These are phyloP conservation scores for Cladosporium sphaerospermum DNA, from an alignment of 2,329 filamentous ascomycete genomes.

Conservation along the genomic window DNA sequence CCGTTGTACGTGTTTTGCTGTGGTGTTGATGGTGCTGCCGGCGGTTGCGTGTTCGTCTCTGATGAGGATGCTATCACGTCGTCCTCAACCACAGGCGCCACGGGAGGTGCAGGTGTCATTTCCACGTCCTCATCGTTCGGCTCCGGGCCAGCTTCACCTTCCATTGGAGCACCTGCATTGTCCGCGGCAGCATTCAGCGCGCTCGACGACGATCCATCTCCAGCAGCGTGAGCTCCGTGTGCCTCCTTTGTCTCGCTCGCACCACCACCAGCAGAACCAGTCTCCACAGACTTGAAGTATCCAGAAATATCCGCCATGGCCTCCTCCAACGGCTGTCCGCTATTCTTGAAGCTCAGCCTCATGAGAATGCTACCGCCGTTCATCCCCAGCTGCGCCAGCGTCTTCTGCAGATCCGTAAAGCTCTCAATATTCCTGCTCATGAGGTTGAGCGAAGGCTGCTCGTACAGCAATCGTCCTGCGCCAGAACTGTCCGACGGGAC, in stretches of 20 bases:
- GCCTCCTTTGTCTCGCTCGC: conserved; percentile 16
- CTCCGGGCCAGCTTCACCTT: conserved; percentile 21
- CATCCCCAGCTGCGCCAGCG: conserved; percentile 76
- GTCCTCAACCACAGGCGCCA: conserved; percentile 18
- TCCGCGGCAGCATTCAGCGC: conserved; percentile 20
- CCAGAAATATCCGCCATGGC: conserved; percentile 75
- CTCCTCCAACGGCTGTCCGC: conserved; percentile 72
- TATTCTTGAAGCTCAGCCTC: conserved; percentile 68
- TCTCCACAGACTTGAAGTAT: conserved; percentile 55
- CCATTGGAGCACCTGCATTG: conserved; percentile 17
- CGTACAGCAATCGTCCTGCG: conserved; percentile 74
- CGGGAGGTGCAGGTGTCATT: conserved; percentile 10
- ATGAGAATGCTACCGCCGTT: conserved; percentile 78
- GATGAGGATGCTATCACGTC: conserved; percentile 27
- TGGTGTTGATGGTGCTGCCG: conserved; percentile 5
- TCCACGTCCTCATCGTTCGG: conserved; percentile 19
- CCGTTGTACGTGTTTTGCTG: conserved; percentile 18
- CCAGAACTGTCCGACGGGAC: conserved; percentile 57
- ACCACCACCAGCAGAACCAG: conserved; percentile 19
- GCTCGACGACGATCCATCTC: conserved; percentile 16
- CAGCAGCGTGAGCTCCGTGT: conserved; percentile 17
- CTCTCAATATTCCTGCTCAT: conserved; percentile 72
- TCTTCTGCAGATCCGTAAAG: conserved; percentile 82
- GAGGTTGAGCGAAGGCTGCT: conserved; percentile 77
- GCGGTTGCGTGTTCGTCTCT: conserved; percentile 14